Percentiles rank a stretch among this genome's conserved stretches.
Conservation (phyloP, 257 asterid species). For the Jacaranda copaia region DNA sequence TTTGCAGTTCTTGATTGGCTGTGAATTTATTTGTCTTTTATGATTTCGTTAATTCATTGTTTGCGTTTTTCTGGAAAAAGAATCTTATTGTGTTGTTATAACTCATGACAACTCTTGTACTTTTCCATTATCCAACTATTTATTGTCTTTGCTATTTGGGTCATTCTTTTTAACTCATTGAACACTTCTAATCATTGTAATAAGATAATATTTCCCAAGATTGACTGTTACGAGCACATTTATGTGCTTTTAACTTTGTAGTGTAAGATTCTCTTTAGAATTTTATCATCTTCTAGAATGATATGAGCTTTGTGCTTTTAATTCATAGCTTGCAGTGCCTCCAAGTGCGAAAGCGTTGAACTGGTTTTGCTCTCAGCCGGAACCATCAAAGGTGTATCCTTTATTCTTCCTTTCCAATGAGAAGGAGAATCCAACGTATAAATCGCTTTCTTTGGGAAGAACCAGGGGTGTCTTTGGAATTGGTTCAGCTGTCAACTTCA, state of each 20-base stretch:
- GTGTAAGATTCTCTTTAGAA: constrained; percentile 15
- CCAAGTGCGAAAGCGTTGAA: constrained; percentile 91
- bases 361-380: constrained; percentile 90
- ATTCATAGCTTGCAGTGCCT: constrained; percentile 86
- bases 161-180: constrained; percentile 14
- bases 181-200: neutral
- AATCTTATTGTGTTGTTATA: constrained; percentile 11
- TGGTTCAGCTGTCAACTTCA: constrained; percentile 80
- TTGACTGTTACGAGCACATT: neutral
- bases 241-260: constrained; percentile 4
- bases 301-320: constrained; percentile 27
- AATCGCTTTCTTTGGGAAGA: constrained; percentile 72
- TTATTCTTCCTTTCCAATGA: constrained; percentile 77
- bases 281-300: constrained; percentile 20
- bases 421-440: constrained; percentile 62
- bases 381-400: constrained; percentile 74
- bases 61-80: constrained; percentile 25
- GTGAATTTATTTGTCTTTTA: constrained; percentile 17
- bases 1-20: constrained; percentile 7
- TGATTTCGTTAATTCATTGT: constrained; percentile 8
- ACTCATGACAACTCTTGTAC: constrained; percentile 20
- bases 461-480: constrained; percentile 89
- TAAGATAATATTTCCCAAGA: neutral
- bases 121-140: neutral
- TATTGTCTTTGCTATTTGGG: constrained; percentile 14